A percentile compares a stretch with the other conserved stretches of the same genome.
phyloP scores from a whole-genome alignment of 1,139 yeast genomes.

The Tardiomyces blankii region DNA sequence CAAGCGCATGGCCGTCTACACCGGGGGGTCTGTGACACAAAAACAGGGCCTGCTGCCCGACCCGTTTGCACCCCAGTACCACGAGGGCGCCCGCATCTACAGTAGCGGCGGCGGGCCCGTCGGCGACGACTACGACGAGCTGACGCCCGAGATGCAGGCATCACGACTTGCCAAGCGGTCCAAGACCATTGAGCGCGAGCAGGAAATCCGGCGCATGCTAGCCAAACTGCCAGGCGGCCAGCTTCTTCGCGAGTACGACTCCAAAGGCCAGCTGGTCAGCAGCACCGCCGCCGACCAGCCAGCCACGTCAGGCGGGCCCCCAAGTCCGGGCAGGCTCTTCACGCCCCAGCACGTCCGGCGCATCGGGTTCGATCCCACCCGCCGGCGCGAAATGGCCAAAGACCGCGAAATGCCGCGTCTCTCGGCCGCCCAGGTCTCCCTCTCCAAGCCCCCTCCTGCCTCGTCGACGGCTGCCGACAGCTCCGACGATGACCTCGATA shows the following conservation, averaged over 20 bases:
- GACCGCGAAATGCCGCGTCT: background rate
- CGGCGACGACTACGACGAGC: slow-evolving; percentile 11
- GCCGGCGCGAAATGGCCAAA: slow-evolving; percentile 2
- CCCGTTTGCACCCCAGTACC: slow-evolving; percentile 8
- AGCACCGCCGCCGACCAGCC: slow-evolving; percentile 19
- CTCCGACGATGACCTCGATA: slow-evolving; percentile 29
- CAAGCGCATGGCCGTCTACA: slow-evolving; percentile 22
- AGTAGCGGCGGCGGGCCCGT: background rate
- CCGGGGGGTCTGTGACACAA: slow-evolving; percentile 29
- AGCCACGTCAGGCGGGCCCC: slow-evolving; percentile 19
- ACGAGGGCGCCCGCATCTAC: slow-evolving; percentile 4
- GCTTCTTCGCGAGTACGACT: slow-evolving; percentile 18
- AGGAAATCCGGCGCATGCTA: slow-evolving; percentile 19
- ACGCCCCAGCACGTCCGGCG: slow-evolving; percentile 21
- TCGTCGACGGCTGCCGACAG: slow-evolving; percentile 6
- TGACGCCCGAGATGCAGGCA: slow-evolving; percentile 5
- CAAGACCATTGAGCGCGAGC: slow-evolving; percentile 9
- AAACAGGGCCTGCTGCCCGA: slow-evolving; percentile 29
- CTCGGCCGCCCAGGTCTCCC: background rate
- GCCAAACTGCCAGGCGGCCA: slow-evolving; percentile 21
- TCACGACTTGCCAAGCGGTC: slow-evolving; percentile 4
- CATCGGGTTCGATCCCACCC: slow-evolving; percentile 26
- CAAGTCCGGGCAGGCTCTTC: slow-evolving; percentile 8
- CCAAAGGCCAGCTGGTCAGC: slow-evolving; percentile 15
- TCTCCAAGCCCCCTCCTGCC: background rate